Evolutionary conservation across 805 yeast species (phyloP).

Genomic region (Zygosaccharomyces bailii): DNA sequence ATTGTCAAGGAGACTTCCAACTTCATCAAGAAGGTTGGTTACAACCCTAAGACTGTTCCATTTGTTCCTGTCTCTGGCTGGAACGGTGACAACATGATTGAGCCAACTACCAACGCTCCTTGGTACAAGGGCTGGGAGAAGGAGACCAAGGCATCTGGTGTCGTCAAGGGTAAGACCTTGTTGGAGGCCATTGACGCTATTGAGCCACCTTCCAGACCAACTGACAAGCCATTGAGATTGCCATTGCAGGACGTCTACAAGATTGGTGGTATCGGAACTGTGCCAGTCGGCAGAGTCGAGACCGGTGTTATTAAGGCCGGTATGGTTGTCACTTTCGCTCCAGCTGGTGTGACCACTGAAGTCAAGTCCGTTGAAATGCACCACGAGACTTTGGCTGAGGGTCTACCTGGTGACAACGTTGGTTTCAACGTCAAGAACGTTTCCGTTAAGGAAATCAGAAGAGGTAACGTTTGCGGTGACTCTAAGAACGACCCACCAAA

Average conservation of each 20-base stretch:
- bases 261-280: slow-evolving; percentile 90
- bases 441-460: slow-evolving; percentile 82
- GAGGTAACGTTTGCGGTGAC: slow-evolving; percentile 93
- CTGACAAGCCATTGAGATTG: slow-evolving; percentile 83
- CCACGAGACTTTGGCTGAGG: slow-evolving; percentile 75
- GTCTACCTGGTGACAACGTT: slow-evolving; percentile 88
- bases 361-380: slow-evolving; percentile 89
- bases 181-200: slow-evolving; percentile 82
- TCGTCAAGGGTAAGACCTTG: slow-evolving; percentile 72
- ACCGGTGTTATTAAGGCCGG: slow-evolving; percentile 90
- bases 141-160: slow-evolving; percentile 66
- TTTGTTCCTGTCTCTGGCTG: slow-evolving; percentile 92
- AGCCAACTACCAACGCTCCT: slow-evolving; percentile 74
- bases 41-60: slow-evolving; percentile 75
- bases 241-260: slow-evolving; percentile 90
- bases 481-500: slow-evolving; percentile 85
- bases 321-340: slow-evolving; percentile 86
- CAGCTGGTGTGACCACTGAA: slow-evolving; percentile 86
- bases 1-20: slow-evolving; percentile 71
- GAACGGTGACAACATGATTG: slow-evolving; percentile 93
- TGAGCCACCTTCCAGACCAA: slow-evolving; percentile 77
- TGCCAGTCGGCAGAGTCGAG: slow-evolving; percentile 92
- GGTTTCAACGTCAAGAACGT: slow-evolving; percentile 90
- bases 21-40: slow-evolving; percentile 84
- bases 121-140: slow-evolving; percentile 87